Base-by-base conservation (phyloP, 441 rosid genomes). In the Erodium texanum region DNA sequence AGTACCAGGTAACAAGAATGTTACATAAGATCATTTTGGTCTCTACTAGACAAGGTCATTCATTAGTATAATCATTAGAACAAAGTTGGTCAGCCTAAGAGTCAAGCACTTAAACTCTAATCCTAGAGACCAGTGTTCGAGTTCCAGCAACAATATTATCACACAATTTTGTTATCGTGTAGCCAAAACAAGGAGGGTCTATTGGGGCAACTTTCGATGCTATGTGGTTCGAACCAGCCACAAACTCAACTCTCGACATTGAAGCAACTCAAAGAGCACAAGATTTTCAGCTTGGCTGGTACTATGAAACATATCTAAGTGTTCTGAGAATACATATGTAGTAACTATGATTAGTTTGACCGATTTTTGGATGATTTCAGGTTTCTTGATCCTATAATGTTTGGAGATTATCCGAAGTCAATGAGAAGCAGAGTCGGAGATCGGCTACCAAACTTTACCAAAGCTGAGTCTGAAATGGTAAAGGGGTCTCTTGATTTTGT, bases 401-500 rank as follows among this genome's bases (percentile, higher is more conserved):
- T 85, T 32, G 99, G 97, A 19, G 90, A 89, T 65, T 94, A 94
- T 73, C 97, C 99, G 15, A 87, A 78, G 67, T 84, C 99, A n/a
- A 94, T 94, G 91, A 85, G 78, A 74, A 86, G 74, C 67, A 80
- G 92, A 80, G 94, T 87, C 0, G 89, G 89, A 69, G 80, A 36
- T 63, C 84, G 97, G 36, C 74, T 94, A 54, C 97, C 97, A n/a
- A 72, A 22, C 52, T 88, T 94, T 80, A 78, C 97, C 0, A 22
- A 43, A 61, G 76, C 87, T n/a, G 89, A 94, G 62, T 73, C 89
- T 27, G 69, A 78, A 66, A 78, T 94, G 62, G 34, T 88, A 0
- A 89, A 88, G 79, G 96, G 96, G 34, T 94, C 98, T n/a, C 61
- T 89, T 56, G 99, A 94, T 76, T 94, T 92, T 73, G 85, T 94